Conservation (phyloP, 139 green algal species). For the Micractinium conductrix region DNA sequence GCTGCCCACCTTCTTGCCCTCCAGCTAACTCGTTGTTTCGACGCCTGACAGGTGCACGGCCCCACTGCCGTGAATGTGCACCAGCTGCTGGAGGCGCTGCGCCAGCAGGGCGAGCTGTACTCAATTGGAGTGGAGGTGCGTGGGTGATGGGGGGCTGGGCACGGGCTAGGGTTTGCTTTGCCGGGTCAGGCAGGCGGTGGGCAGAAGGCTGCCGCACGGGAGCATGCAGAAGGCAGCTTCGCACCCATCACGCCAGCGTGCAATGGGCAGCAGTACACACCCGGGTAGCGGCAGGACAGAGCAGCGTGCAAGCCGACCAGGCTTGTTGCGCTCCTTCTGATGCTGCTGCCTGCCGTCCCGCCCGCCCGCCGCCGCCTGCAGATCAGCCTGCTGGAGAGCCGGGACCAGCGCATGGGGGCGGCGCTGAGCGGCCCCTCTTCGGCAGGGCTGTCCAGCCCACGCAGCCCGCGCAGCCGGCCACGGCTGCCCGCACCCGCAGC, state of each 20-base stretch:
- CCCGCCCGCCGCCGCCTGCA: background rate
- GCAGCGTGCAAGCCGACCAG: too few relatives aligned
- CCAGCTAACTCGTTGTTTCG: too few relatives aligned
- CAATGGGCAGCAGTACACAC: too few relatives aligned
- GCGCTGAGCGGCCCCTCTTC: background rate
- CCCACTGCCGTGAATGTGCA: slow-evolving; percentile 51
- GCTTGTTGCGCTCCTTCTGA: too few relatives aligned
- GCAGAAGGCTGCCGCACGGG: too few relatives aligned
- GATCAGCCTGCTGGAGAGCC: slow-evolving; percentile 52
- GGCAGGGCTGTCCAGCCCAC: background rate
- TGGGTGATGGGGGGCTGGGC: background rate
- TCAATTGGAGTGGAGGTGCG: slow-evolving; percentile 52
- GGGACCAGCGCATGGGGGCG: slow-evolving; percentile 17
- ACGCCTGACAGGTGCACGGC: slow-evolving; percentile 64
- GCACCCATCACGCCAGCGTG: too few relatives aligned
- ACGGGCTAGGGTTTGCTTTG: too few relatives aligned
- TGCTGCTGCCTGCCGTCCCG: too few relatives aligned
- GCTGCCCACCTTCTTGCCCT: too few relatives aligned
- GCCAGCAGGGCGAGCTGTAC: slow-evolving; percentile 48
- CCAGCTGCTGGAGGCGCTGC: slow-evolving; percentile 59
- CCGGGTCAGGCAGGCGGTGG: too few relatives aligned
- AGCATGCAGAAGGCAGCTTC: too few relatives aligned
- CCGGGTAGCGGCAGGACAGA: too few relatives aligned
- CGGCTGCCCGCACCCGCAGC: slow-evolving; percentile 41
- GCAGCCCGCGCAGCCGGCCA: slow-evolving; percentile 2